Evolutionary conservation across 805 yeast genomes (phyloP), one percentile per base, ranked within the genome.

Genomic region (Cyberlindnera maclurae): DNA sequence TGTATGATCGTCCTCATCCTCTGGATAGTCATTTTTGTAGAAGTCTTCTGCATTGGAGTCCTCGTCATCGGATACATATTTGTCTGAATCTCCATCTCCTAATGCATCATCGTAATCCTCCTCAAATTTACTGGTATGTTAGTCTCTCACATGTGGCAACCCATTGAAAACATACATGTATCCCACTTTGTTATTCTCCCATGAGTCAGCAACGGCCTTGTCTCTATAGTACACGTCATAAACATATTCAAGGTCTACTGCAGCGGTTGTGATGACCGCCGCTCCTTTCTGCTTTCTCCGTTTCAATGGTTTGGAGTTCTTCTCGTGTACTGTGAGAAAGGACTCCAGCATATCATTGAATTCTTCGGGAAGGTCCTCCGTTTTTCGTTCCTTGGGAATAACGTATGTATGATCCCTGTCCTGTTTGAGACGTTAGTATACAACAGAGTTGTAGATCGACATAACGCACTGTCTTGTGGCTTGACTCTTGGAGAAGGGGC

Each of bases 1-100:
- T 15, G 47, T 43, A n/a, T 50, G 54, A 3, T 77, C 87, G 51
- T 84, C 90, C 46, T 87, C 96, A 54, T 89, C 96, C 33, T 87
- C 95, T 0, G 97, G 97, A 54, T 90, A 90, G 54, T 90, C 97
- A 59, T 93, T 90, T 51, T 78, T 77, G 57, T 90, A 90, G 54
- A 79, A 89, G 39, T 84, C 87, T 62, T 90, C 98, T 15, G 96
- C 96, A 54, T 84, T 84, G 0, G 93, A 82, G 54, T 84, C 94
- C 45, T 83, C 90, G 51, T 84, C 87, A 47, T 82, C 93, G 0
- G 86, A 71, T 3, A 55, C 49, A 9, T 51, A 59, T n/a, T 59
- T 57, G 13, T 38, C 45, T 4, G 68, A 72, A n/a, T 68, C 60
- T n/a, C 67, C 60, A 24, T 55, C 67, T 12, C 39, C 48, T 1